Base-by-base conservation (phyloP, 2,329 filamentous ascomycete genomes). In the Fusarium sterilihyphosum region DNA sequence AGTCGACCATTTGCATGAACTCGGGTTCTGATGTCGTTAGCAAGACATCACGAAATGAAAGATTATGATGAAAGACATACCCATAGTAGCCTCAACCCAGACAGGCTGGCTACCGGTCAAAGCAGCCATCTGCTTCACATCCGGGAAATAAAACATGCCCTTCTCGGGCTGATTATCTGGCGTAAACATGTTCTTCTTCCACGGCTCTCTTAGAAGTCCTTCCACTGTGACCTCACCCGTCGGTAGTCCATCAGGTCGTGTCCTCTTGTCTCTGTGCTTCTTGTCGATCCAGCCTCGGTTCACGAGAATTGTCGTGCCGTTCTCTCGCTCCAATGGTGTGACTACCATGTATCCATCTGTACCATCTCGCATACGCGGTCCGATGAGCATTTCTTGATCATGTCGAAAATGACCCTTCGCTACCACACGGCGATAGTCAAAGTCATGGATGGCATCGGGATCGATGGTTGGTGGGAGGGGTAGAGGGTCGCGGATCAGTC, bases 141-240 rank as follows among this genome's bases (percentile, higher is more conserved):
- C 96, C 1, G 96, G 96, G 80, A 99, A 99, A 84, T 98, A 98
- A 82, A 97, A 99, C 82, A 95, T 92, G 67, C 92, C 90, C 80
- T 91, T 91, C 76, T 95, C 92, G 0, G 96, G 96, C 77, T 90
- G 87, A 78, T 99, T 99, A 1, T 93, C 91, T 0, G 96, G 96
- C 64, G 96, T 99, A 82, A 99, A 99, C 89, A 95, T 93, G 82
- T 99, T 99, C 88, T 96, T 97, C 88, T 97, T 96, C 90, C 94
- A 97, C 14, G 96, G 96, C 84, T 96, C 91, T 68, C 96, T 85
- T 81, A 99, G 81, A 81, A 99, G 79, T 0, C 96, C 96, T 84
- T 98, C 92, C 6, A 99, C 91, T 2, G 88, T 89, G 16, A 98
- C 92, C 78, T 93, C 90, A 0, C 91, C 94, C 56, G 80, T 81